phyloP scores from a whole-genome alignment of 2,329 filamentous ascomycete genomes.

The Cladophialophora carrionii region DNA sequence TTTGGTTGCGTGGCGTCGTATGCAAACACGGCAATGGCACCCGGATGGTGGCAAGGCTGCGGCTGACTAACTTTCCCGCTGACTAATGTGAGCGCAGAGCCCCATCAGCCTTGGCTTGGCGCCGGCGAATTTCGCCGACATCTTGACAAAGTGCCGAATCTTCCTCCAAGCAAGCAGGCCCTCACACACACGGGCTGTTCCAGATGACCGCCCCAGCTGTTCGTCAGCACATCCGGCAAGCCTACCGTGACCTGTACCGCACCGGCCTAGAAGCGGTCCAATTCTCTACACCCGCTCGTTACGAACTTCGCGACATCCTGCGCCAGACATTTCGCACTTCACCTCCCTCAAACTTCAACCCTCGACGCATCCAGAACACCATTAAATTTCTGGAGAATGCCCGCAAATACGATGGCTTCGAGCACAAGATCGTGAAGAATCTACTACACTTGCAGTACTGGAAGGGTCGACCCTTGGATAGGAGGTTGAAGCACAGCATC shows the following conservation, averaged over 20 bases:
- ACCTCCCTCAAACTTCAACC: slow-evolving; percentile 45
- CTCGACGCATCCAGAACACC: slow-evolving; percentile 50
- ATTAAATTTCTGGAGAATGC: slow-evolving; percentile 52
- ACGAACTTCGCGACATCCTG: slow-evolving; percentile 54
- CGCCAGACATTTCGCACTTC: slow-evolving; percentile 49
- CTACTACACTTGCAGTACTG: slow-evolving; percentile 51
- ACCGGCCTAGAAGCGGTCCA: slow-evolving; percentile 58
- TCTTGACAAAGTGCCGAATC: background rate
- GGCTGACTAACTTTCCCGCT: background rate
- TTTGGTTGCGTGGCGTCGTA: background rate
- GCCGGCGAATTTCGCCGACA: slow-evolving; percentile 3
- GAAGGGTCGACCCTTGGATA: slow-evolving; percentile 44
- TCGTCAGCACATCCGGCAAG: slow-evolving; percentile 48
- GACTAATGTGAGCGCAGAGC: background rate
- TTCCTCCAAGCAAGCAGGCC: background rate
- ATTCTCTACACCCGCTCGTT: slow-evolving; percentile 61
- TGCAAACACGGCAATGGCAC: too few species aligned
- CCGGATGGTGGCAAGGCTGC: background rate
- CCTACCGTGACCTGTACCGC: slow-evolving; percentile 63
- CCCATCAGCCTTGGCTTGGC: background rate
- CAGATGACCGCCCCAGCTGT: slow-evolving; percentile 1
- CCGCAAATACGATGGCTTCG: slow-evolving; percentile 46
- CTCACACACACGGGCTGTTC: background rate
- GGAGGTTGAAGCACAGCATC: slow-evolving; percentile 39
- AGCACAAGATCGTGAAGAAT: slow-evolving; percentile 54